Base-by-base conservation (phyloP, 2,329 filamentous ascomycete species). In the Claviceps sp. region DNA sequence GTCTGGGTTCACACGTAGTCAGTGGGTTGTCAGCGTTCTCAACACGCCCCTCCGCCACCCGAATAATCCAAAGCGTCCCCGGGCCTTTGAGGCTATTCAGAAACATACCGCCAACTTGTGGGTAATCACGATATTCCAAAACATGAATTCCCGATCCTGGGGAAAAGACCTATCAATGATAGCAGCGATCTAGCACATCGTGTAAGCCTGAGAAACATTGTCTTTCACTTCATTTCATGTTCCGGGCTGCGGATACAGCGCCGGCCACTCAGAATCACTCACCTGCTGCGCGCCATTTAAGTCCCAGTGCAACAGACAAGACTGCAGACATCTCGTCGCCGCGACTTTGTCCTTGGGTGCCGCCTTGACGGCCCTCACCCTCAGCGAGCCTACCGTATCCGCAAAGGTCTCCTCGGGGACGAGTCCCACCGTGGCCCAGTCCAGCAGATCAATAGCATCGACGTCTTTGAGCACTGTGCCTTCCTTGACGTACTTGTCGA, bases 261-360 rank as follows among this genome's bases (percentile, higher is more conserved):
- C 40, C 40, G 8, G 10, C 30, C 30, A 11, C 10, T 34, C 4
- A 17, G 7, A 19, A 41, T 11, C 4, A 39, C 62, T 54, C 63
- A 79, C 76, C 67, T 78, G 75, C 61, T 81, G 78, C 2, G 77
- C 76, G 58, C 75, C 77, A 52, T 70, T 66, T 51, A 80, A 68
- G 56, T 82, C 78, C 69, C 75, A 78, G 50, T 76, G 68, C 55
- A 73, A 64, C 51, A 81, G 58, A 56, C 78, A 81, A 8, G 73
- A 70, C 56, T 76, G 70, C 45, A 81, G 65, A 53, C 73, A 79
- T 44, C 66, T 67, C 8, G 68, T 64, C 5, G 64, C 70, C 17
- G 61, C 60, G 34, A 59, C 61, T 55, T 68, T 72, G 53, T 74
- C 70, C 57, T 72, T 74, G 11, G 76, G 71, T n/a, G 70, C 65